phyloP scores from a whole-genome alignment of 768 basidiomycete genomes.

The Tremella mesenterica region DNA sequence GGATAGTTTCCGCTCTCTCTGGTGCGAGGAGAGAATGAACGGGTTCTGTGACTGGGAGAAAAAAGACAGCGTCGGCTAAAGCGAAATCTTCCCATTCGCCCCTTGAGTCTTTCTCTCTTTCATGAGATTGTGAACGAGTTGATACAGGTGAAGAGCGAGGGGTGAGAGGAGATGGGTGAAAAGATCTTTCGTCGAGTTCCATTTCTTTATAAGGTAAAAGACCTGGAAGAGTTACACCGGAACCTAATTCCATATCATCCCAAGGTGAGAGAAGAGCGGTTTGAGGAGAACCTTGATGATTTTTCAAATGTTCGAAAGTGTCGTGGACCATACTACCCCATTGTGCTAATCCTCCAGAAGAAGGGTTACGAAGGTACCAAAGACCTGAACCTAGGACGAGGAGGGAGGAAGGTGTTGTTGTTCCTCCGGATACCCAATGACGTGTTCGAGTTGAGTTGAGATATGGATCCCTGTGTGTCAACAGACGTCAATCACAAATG shows the following conservation, averaged over 20 bases:
- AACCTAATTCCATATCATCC: constrained; percentile 25
- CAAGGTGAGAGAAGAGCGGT: constrained; percentile 30
- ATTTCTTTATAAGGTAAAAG: constrained; percentile 5
- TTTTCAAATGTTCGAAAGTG: constrained; percentile 50
- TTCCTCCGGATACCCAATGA: constrained; percentile 46
- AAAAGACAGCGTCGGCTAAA: constrained; percentile 65
- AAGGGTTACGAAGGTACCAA: constrained; percentile 76
- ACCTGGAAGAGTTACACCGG: constrained; percentile 20
- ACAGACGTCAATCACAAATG: constrained; percentile 5
- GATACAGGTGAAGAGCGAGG: not conserved
- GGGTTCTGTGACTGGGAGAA: constrained; percentile 69
- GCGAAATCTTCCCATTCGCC: constrained; percentile 10
- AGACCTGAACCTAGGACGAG: constrained; percentile 77
- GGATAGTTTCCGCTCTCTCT: constrained; percentile 61
- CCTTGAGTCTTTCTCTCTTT: not conserved
- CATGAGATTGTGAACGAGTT: not conserved
- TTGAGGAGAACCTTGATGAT: constrained; percentile 32
- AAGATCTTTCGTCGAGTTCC: not conserved
- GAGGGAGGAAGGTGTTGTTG: constrained; percentile 50
- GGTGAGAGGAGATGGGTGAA: not conserved
- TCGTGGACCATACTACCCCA: constrained; percentile 70
- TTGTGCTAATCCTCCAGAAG: constrained; percentile 63
- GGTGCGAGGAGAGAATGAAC: constrained; percentile 58
- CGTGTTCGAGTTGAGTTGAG: constrained; percentile 60
- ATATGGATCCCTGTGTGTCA: constrained; percentile 63